A percentile compares a stretch with the other conserved stretches of the same genome.
Conservation (phyloP, 345 rosid species). For the Clausena lansium region DNA sequence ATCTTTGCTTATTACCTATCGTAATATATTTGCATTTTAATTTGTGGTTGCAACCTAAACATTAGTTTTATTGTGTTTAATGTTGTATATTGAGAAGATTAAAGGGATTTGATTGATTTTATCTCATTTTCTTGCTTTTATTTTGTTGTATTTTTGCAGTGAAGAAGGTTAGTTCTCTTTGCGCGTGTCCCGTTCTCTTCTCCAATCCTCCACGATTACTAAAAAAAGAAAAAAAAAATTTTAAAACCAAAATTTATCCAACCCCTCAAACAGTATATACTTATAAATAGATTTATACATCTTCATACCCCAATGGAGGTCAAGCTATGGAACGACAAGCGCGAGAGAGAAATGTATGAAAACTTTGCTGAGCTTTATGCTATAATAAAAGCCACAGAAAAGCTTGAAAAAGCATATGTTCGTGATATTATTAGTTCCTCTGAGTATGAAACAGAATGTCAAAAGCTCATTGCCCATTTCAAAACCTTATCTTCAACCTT, state of each 20-base stretch:
- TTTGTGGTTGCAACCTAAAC: background rate
- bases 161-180: constrained; percentile 47
- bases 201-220: constrained; percentile 46
- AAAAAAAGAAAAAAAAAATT: background rate
- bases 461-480: constrained; percentile 87
- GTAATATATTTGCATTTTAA: background rate
- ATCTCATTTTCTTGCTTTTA: background rate
- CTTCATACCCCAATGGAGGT: constrained; percentile 63
- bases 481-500: constrained; percentile 76
- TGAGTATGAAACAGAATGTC: constrained; percentile 85
- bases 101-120: background rate
- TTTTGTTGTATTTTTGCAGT: constrained; percentile 24
- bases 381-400: constrained; percentile 91
- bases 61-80: background rate
- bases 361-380: constrained; percentile 95
- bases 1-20: background rate
- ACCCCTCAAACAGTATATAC: background rate
- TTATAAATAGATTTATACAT: background rate
- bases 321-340: constrained; percentile 94
- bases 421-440: constrained; percentile 76
- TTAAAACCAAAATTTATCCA: background rate
- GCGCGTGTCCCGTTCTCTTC: constrained; percentile 99
- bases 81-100: constrained; percentile 13
- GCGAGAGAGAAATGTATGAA: constrained; percentile 95
- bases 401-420: constrained; percentile 89